Percentiles rank a stretch among this genome's conserved stretches.
phyloP scores from a whole-genome alignment of 495 filamentous ascomycete species.

The Neurospora sp. region DNA sequence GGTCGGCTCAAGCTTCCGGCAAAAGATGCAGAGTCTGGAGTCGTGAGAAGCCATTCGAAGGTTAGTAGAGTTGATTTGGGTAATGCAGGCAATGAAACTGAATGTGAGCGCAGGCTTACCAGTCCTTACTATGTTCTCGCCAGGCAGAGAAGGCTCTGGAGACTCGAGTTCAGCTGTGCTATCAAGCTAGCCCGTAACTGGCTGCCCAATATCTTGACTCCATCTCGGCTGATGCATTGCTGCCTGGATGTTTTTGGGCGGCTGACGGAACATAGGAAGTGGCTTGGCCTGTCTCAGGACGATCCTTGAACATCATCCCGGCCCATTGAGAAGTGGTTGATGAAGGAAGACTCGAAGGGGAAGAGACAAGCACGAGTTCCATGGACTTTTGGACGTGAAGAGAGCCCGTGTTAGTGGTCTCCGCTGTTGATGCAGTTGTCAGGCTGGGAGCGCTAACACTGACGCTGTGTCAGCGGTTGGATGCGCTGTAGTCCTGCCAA shows the following conservation, averaged over 20 bases:
- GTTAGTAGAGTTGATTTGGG: background rate
- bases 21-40: conserved; percentile 7
- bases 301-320: background rate
- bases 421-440: background rate
- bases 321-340: background rate
- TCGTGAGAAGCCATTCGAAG: background rate
- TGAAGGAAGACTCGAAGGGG: background rate
- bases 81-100: background rate
- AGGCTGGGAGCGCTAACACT: background rate
- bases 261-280: background rate
- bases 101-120: background rate
- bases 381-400: background rate
- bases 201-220: background rate
- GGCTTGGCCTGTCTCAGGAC: background rate
- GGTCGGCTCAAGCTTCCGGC: background rate
- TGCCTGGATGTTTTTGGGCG: background rate
- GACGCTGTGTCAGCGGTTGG: background rate
- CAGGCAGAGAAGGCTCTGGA: no score
- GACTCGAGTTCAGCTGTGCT: background rate
- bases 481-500: no score
- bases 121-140: no score
- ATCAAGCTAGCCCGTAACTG: background rate
- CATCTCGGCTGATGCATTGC: background rate
- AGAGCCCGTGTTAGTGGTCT: background rate
- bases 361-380: background rate